Conservation (phyloP, 2,329 filamentous ascomycete species). For the Pseudocercospora fijiensis region DNA sequence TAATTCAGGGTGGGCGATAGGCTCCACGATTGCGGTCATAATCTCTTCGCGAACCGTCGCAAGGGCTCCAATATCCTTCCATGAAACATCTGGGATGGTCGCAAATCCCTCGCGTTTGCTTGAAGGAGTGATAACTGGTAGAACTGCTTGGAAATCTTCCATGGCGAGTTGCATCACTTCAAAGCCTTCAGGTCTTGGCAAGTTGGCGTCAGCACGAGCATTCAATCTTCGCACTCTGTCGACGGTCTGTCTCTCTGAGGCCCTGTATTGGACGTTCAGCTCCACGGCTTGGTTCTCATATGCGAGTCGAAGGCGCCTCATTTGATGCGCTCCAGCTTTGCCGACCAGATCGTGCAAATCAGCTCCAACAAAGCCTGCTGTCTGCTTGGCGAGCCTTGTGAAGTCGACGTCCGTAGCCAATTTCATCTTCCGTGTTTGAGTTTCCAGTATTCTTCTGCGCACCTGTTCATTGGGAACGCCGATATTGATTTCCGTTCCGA, state of each 20-base stretch:
- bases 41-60: conserved; percentile 76
- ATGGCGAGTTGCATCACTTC: conserved; percentile 60
- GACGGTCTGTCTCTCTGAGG: conserved; percentile 43
- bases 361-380: conserved; percentile 88
- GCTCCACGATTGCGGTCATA: conserved; percentile 80
- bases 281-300: conserved; percentile 42
- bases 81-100: conserved; percentile 88
- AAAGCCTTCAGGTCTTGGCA: conserved; percentile 54
- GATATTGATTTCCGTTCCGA: conserved; percentile 82
- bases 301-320: conserved; percentile 58
- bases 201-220: conserved; percentile 46
- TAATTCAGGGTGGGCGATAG: conserved; percentile 76
- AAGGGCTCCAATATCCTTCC: conserved; percentile 87
- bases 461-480: conserved; percentile 75
- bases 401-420: conserved; percentile 73
- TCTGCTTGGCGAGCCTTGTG: conserved; percentile 71
- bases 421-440: conserved; percentile 65
- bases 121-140: conserved; percentile 74
- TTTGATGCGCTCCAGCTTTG: conserved; percentile 64
- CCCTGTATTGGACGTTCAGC: conserved; percentile 33
- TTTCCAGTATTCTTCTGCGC: conserved; percentile 73
- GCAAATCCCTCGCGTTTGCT: conserved; percentile 92
- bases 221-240: conserved; percentile 39
- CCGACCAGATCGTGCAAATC: conserved; percentile 74
- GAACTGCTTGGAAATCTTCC: conserved; percentile 69